Evolutionary conservation across 257 asterid genomes (phyloP).

Genomic region (Gentiana macrophylla): DNA sequence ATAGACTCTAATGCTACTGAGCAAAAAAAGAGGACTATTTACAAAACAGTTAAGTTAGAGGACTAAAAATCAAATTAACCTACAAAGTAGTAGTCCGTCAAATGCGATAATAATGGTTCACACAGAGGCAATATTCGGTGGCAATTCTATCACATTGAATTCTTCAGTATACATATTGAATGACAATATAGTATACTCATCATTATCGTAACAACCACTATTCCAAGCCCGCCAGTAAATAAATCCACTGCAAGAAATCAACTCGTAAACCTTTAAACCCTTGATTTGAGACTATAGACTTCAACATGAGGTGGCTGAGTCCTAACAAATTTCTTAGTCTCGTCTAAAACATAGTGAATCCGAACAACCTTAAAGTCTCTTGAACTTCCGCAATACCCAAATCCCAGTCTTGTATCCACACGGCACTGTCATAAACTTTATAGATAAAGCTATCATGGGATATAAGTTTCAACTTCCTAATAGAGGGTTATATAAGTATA

Average conservation of each 20-base stretch:
- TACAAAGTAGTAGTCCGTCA: too few species aligned
- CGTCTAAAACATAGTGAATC: conserved; percentile 7
- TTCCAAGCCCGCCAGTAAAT: conserved; percentile 7
- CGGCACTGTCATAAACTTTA: neutral
- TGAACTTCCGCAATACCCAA: conserved; percentile 3
- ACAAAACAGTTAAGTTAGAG: too few species aligned
- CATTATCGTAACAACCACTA: neutral
- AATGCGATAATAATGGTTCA: too few species aligned
- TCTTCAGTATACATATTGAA: conserved; percentile 4
- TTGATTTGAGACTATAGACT: conserved; percentile 8
- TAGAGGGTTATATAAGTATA: conserved; percentile 4
- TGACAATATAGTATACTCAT: conserved; percentile 5
- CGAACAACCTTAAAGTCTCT: conserved; percentile 11
- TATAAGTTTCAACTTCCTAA: conserved; percentile 5
- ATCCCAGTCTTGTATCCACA: conserved; percentile 7
- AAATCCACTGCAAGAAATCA: conserved; percentile 8
- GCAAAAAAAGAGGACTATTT: too few species aligned
- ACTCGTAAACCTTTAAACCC: neutral
- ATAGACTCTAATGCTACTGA: too few species aligned
- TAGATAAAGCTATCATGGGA: conserved; percentile 7
- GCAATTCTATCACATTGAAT: conserved; percentile 6
- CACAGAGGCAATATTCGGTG: neutral
- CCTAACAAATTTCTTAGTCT: neutral
- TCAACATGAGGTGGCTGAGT: conserved; percentile 4
- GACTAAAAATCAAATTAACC: too few species aligned